Evolutionary conservation across 78 protist genomes (phyloP), one percentile per base, ranked within the genome.

Genomic region (Chrysochromulina parva): DNA sequence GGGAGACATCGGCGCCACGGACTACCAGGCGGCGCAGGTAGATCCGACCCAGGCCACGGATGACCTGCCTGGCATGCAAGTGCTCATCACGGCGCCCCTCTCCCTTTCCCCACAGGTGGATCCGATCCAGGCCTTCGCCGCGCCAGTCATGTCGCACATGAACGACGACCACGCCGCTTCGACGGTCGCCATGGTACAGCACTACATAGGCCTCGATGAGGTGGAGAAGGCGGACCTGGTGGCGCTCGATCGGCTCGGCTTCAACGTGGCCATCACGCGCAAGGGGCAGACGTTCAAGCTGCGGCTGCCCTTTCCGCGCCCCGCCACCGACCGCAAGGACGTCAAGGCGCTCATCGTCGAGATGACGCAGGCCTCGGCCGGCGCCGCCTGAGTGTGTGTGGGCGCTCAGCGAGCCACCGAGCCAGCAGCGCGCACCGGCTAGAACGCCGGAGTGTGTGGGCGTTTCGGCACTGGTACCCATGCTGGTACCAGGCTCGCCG

Each of bases 271-370:
- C n/a, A 59, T 76, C 22, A 20, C 59, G 57, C 86, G 86, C 48
- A 5, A 7, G 22, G 62, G 86, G 5, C 57, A 78, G 47, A 53
- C 26, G 62, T 78, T 78, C 86, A 78, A 78, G 86, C 86, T 78
- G 62, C 86, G 86, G 48, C 86, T 78, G 57, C 86, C 86, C 19
- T 78, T 78, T 19, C 86, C 86, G 13, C 86, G 86, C 16, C 53
- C 86, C 16, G 86, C 86, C 50, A 48, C 13, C 47, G 7, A 20
- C 62, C 60, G 86, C 62, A 78, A 78, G 47, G 86, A 78, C 38
- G 86, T 78, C 62, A 78, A 78, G 62, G 24, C 10, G 3, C 38
- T 78, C 24, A 78, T 78, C 60, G 86, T 78, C 50, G 50, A 78
- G 86, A 78, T 78, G 86, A 78, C 86, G 28, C 86, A 53, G 47